Evolutionary conservation across 495 filamentous ascomycete species (phyloP), one percentile per base, ranked within the genome.

Genomic region (Aspergillus hancockii): DNA sequence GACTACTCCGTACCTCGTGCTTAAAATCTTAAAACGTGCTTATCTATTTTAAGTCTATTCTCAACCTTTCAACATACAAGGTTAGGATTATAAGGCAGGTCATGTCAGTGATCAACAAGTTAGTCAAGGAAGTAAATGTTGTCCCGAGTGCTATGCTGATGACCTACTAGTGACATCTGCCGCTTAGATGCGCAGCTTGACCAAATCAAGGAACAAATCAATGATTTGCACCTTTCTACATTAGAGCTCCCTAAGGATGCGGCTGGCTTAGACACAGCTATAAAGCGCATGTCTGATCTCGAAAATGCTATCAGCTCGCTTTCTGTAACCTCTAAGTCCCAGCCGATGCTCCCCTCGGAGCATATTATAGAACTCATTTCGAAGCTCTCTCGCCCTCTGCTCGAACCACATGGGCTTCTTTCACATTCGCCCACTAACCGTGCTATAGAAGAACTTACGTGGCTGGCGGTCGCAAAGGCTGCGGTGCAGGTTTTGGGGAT

Each of bases 401-500:
- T 49, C 62, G 66, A 67, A 60, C 60, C 49, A 55, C 57, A 68
- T 38, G 67, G 59, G 16, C 55, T 47, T 32, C 57, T 65, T 21
- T 30, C 36, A 18, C 57, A 57, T 16, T 50, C 61, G 28, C 40
- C 60, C 18, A 64, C 63, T 30, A 66, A 75, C 21, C 85, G 88
- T 67, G 86, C 90, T 65, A 74, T 80, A 31, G 90, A 97, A 57
- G 90, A 97, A 58, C 77, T 96, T 55, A 86, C 94, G 72, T 98
- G 94, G 94, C 72, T 96, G 23, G 74, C 96, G 22, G 81, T 91
- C 9, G 87, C 86, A 66, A 98, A 97, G 71, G 92, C 92, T 3
- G 88, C 92, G 0, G 81, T 89, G 23, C 93, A 96, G 66, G 85
- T 85, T 0, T 92, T 96, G 60, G 93, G 94, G 0, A 68, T 90